A percentile compares a stretch with the other conserved stretches of the same genome.
Evolutionary conservation across 2,329 filamentous ascomycete genomes (phyloP).

Genomic region (Fusarium citri): DNA sequence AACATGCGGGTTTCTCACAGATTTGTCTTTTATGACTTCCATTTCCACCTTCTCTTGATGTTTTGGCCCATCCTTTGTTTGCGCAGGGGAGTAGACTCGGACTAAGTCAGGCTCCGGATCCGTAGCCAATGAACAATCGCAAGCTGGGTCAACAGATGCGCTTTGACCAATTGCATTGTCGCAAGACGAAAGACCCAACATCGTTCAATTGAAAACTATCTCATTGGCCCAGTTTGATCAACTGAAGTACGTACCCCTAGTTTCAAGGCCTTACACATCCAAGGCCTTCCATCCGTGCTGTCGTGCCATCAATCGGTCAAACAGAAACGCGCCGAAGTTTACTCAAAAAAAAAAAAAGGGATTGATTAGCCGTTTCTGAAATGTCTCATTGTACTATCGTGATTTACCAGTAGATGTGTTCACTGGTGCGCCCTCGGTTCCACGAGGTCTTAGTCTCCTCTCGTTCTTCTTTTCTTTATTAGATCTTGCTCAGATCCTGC

Average conservation of each 20-base stretch:
- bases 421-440: fast-evolving
- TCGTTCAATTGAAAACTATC: fast-evolving
- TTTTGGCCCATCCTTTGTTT: too few relatives aligned
- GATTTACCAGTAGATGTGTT: neutral
- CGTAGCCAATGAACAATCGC: neutral
- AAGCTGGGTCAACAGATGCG: fast-evolving
- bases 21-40: too few relatives aligned
- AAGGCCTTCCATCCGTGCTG: neutral
- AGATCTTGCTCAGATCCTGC: neutral
- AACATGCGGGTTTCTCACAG: too few relatives aligned
- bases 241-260: neutral
- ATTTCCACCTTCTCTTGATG: too few relatives aligned
- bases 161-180: too few relatives aligned
- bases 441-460: neutral
- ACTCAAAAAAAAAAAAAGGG: neutral
- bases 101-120: fast-evolving
- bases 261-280: neutral
- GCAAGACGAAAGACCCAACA: fast-evolving
- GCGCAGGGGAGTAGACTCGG: neutral
- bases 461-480: neutral
- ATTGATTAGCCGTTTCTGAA: neutral
- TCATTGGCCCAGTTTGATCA: neutral
- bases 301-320: neutral
- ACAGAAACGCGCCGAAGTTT: neutral
- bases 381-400: neutral